phyloP scores from a whole-genome alignment of 2,329 filamentous ascomycete species.

The Exophiala dermatitidis region DNA sequence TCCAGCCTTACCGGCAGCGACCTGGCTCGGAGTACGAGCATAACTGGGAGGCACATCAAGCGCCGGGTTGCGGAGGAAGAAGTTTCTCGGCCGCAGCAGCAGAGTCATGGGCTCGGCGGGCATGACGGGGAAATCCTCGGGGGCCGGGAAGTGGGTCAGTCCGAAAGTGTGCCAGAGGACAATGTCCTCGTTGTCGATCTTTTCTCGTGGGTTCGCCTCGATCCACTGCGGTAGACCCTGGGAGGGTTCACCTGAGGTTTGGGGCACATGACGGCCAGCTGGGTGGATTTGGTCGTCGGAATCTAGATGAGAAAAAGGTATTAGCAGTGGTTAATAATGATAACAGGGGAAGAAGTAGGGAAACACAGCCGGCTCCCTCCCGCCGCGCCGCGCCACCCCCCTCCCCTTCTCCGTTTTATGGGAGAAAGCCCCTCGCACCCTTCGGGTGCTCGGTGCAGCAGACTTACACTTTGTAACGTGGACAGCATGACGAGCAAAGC shows the following conservation, averaged over 20 bases:
- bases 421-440: background rate
- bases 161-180: constrained; percentile 95
- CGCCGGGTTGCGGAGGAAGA: constrained; percentile 72
- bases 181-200: constrained; percentile 73
- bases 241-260: constrained; percentile 74
- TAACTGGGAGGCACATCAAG: constrained; percentile 75
- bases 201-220: constrained; percentile 56
- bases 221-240: constrained; percentile 70
- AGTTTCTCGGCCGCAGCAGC: constrained; percentile 70
- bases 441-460: constrained; percentile 19
- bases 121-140: constrained; percentile 66
- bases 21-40: constrained; percentile 63
- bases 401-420: too few relatives aligned
- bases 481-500: constrained; percentile 77
- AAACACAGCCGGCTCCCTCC: too few relatives aligned
- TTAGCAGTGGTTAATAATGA: constrained; percentile 3
- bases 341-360: too few relatives aligned
- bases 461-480: constrained; percentile 80
- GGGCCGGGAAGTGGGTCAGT: constrained; percentile 78
- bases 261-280: constrained; percentile 78
- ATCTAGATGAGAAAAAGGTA: constrained; percentile 44
- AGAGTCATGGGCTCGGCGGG: constrained; percentile 78
- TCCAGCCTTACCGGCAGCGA: constrained; percentile 41
- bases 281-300: constrained; percentile 75
- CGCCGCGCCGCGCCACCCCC: too few relatives aligned